Evolutionary conservation across 2,329 filamentous ascomycete species (phyloP).

Genomic region (Venturia aucupariae): DNA sequence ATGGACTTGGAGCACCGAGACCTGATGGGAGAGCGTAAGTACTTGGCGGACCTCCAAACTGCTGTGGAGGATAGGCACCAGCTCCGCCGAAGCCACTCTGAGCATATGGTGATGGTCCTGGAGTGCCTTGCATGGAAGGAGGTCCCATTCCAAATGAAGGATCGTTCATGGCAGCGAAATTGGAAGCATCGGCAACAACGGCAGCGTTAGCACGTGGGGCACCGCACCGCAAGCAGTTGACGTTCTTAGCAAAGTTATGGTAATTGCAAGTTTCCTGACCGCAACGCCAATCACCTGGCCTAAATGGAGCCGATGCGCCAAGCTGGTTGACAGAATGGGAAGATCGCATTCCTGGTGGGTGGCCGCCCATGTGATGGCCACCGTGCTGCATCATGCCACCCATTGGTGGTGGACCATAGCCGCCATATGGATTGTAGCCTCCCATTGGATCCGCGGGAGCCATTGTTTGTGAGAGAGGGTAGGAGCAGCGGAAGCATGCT

Average conservation of each 20-base stretch:
- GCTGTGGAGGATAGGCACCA: conserved; percentile 54
- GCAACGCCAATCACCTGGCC: conserved; percentile 98
- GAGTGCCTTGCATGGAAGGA: conserved; percentile 78
- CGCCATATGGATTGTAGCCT: conserved; percentile 51
- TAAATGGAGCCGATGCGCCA: conserved; percentile 68
- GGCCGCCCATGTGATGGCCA: conserved; percentile 48
- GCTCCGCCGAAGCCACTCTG: conserved; percentile 43
- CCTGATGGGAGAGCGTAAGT: conserved; percentile 85
- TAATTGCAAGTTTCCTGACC: conserved; percentile 95
- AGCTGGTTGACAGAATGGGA: conserved; percentile 44
- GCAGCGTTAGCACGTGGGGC: conserved; percentile 89
- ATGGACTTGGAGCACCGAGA: conserved; percentile 68
- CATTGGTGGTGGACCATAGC: conserved; percentile 44
- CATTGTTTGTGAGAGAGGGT: conserved; percentile 63
- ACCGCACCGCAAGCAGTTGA: conserved; percentile 92
- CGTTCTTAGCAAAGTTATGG: conserved; percentile 99
- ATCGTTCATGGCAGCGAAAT: conserved; percentile 61
- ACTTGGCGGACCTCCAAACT: conserved; percentile 79
- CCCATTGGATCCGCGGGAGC: conserved; percentile 65
- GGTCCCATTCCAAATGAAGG: conserved; percentile 76
- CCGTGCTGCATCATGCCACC: conserved; percentile 31
- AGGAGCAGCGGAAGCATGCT: conserved; percentile 97
- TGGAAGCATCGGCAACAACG: conserved; percentile 72
- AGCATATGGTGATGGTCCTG: conserved; percentile 52
- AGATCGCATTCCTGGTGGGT: conserved; percentile 49